phyloP scores from a whole-genome alignment of 2,329 filamentous ascomycete species.

The Trichocomaceae sp. region DNA sequence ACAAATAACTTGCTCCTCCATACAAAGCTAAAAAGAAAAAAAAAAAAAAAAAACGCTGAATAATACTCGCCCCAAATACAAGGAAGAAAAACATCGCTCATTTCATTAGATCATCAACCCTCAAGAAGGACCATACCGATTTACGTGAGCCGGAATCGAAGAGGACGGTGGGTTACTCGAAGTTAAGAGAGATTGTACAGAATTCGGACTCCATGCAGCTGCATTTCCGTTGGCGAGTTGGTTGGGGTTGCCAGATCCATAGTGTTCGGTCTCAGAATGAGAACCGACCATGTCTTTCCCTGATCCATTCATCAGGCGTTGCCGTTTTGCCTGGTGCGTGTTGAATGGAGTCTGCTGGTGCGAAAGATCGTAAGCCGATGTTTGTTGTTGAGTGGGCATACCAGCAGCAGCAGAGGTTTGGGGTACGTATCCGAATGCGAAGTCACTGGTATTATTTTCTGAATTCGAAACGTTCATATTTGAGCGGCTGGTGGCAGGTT shows the following conservation, averaged over 20 bases:
- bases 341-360: not conserved
- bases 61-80: not conserved
- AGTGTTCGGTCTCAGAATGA: slow-evolving; percentile 6
- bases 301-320: slow-evolving; percentile 31
- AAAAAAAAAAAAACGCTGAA: not conserved
- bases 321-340: slow-evolving; percentile 27
- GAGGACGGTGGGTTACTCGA: slow-evolving; percentile 8
- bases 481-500: slow-evolving; percentile 1
- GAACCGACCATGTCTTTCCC: slow-evolving; percentile 4
- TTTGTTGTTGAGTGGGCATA: not conserved
- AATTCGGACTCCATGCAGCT: slow-evolving; percentile 11
- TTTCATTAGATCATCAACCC: slow-evolving; percentile 1
- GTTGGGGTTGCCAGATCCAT: not conserved
- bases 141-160: slow-evolving; percentile 7
- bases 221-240: slow-evolving; percentile 7
- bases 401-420: not conserved
- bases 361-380: slow-evolving; percentile 4
- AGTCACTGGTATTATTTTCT: slow-evolving; percentile 8
- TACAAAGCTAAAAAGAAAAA: too few relatives aligned
- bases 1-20: not conserved
- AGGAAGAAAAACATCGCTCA: not conserved
- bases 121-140: slow-evolving; percentile 10
- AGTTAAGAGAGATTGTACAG: slow-evolving; percentile 12
- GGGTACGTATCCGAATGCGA: slow-evolving; percentile 1
- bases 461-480: not conserved